Evolutionary conservation across 768 basidiomycete species (phyloP).

Genomic region (Gymnopilus junonius): DNA sequence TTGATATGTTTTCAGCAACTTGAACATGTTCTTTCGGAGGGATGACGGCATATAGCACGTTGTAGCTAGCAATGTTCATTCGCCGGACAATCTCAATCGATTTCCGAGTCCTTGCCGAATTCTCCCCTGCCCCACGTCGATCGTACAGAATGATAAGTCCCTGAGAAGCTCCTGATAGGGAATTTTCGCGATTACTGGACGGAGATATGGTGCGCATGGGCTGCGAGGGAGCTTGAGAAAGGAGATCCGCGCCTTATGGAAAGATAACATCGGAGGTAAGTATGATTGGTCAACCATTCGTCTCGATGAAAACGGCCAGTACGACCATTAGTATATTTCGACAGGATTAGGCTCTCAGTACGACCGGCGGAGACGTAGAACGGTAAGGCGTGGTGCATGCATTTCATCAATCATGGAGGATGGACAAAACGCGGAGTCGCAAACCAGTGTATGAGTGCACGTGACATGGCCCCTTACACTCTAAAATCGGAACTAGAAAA

Average conservation of each 20-base stretch:
- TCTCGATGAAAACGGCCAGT: not conserved
- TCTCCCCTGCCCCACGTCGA: not conserved
- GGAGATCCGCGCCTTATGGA: not conserved
- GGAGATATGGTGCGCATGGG: not conserved
- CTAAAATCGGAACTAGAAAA: slow-evolving; percentile 20
- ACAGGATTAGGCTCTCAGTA: not conserved
- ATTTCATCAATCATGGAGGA: slow-evolving; percentile 6
- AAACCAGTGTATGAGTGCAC: not conserved
- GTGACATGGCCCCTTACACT: slow-evolving; percentile 4
- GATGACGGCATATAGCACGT: not conserved
- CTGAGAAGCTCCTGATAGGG: not conserved
- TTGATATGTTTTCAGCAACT: not conserved
- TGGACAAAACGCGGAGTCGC: slow-evolving; percentile 10
- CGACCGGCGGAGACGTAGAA: not conserved
- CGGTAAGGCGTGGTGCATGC: not conserved
- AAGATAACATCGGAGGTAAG: not conserved
- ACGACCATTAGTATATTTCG: not conserved
- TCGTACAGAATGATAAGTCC: no score
- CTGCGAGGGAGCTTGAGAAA: not conserved
- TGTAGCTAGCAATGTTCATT: no score
- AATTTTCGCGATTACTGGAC: not conserved
- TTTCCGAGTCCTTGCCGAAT: not conserved
- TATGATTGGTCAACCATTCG: not conserved
- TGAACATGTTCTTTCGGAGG: not conserved
- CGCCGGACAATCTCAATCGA: not conserved